Evolutionary conservation across 306 rosid species (phyloP).

Genomic region (Trifolium fragiferum): DNA sequence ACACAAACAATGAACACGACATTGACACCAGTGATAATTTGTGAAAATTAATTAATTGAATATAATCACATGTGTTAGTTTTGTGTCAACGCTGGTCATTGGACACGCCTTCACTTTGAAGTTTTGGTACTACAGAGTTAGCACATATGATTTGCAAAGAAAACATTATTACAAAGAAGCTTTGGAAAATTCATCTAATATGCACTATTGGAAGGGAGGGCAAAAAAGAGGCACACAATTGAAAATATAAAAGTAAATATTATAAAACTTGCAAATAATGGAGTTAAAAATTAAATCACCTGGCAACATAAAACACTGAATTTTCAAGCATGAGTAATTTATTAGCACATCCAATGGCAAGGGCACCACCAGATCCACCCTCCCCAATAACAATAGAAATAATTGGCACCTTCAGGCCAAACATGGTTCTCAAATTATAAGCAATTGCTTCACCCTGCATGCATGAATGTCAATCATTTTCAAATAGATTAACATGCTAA

Average conservation of each 20-base stretch:
- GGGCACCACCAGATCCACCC: conserved; percentile 99
- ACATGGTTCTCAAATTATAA: conserved; percentile 86
- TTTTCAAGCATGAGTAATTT: conserved; percentile 96
- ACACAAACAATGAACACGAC: not conserved
- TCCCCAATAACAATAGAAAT: conserved; percentile 93
- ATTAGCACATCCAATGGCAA: conserved; percentile 97
- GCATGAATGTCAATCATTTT: conserved; percentile 35
- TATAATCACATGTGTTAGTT: not conserved
- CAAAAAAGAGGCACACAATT: conserved; percentile 1
- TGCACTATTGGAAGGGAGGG: conserved; percentile 3
- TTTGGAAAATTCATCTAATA: conserved; percentile 38
- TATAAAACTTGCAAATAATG: conserved; percentile 28
- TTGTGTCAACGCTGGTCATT: not conserved
- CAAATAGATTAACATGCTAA: conserved; percentile 40
- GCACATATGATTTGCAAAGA: conserved; percentile 12
- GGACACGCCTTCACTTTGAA: not conserved
- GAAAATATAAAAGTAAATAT: conserved; percentile 13
- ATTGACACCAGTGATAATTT: not conserved
- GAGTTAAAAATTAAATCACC: conserved; percentile 56
- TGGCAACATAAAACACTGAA: conserved; percentile 98
- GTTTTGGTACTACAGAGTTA: not conserved
- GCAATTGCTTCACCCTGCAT: conserved; percentile 99
- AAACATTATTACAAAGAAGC: conserved; percentile 31
- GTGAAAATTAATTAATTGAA: not conserved
- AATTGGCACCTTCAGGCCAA: conserved; percentile 92